A percentile compares a stretch with the other conserved stretches of the same genome.
phyloP scores from a whole-genome alignment of 805 yeast genomes.

The Debaryomyces hansenii region DNA sequence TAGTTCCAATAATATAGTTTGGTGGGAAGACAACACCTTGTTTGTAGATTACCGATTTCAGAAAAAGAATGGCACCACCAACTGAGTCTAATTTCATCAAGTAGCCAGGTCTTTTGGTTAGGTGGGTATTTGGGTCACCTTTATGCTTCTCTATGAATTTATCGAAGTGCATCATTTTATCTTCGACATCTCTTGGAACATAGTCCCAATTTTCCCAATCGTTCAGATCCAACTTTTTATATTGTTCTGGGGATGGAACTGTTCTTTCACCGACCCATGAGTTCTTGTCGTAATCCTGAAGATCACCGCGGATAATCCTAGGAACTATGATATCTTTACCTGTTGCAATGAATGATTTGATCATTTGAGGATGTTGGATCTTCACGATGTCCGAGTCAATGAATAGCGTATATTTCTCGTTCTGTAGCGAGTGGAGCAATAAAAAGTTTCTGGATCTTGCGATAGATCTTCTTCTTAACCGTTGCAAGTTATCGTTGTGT shows the following conservation, averaged over 20 bases:
- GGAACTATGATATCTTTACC: slow-evolving; percentile 39
- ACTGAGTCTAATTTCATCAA: slow-evolving; percentile 44
- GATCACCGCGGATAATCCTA: slow-evolving; percentile 24
- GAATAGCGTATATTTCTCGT: slow-evolving; percentile 34
- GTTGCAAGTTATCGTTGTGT: slow-evolving; percentile 29
- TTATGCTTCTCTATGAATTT: slow-evolving; percentile 13
- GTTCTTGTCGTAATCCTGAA: slow-evolving; percentile 37
- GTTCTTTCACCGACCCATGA: slow-evolving; percentile 42
- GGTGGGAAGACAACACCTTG: slow-evolving; percentile 51
- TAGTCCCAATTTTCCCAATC: slow-evolving; percentile 33
- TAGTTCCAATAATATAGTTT: slow-evolving; percentile 44
- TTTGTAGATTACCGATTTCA: slow-evolving; percentile 41
- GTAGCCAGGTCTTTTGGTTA: slow-evolving; percentile 9
- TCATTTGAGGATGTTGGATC: slow-evolving; percentile 23
- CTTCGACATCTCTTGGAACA: slow-evolving; percentile 31
- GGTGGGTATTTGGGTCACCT: slow-evolving; percentile 5
- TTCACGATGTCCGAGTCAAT: slow-evolving; percentile 36
- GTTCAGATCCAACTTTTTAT: slow-evolving; percentile 23
- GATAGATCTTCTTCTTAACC: slow-evolving; percentile 33
- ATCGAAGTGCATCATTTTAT: slow-evolving; percentile 29
- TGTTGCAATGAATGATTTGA: slow-evolving; percentile 25
- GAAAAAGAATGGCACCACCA: slow-evolving; percentile 52
- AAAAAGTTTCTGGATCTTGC: slow-evolving; percentile 39
- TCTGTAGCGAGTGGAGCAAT: slow-evolving; percentile 22
- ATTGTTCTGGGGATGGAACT: slow-evolving; percentile 28